Percentiles rank a stretch among this genome's conserved stretches.
Conservation (phyloP, 148 eudicot genomes). For the Rhododendron kiyosumense region DNA sequence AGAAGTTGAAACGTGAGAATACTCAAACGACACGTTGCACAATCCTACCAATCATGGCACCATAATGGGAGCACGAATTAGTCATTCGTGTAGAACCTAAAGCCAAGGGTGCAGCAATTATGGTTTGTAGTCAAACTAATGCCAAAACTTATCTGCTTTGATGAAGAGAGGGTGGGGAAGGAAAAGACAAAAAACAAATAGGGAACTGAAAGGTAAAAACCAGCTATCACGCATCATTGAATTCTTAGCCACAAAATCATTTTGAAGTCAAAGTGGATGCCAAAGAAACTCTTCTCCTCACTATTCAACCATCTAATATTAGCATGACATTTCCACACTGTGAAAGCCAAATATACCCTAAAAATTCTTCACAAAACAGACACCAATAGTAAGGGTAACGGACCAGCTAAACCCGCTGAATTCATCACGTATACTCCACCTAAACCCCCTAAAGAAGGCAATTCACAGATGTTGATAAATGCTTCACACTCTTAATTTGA, state of each 20-base stretch:
- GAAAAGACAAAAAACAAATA: neutral
- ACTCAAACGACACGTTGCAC: neutral
- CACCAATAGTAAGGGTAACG: neutral
- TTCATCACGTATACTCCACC: neutral
- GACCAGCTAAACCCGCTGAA: neutral
- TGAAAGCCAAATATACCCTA: neutral
- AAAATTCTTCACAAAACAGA: neutral
- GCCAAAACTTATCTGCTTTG: neutral
- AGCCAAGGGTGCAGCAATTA: neutral
- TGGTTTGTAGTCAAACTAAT: neutral
- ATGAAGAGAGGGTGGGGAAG: neutral
- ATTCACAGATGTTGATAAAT: neutral
- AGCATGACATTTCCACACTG: neutral
- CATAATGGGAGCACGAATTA: neutral
- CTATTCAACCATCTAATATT: neutral
- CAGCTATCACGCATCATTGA: neutral
- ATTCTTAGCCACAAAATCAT: neutral
- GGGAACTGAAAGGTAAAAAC: neutral
- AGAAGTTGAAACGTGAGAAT: neutral
- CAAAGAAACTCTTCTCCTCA: neutral
- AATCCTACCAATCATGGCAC: neutral
- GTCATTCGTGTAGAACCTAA: neutral
- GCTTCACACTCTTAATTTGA: neutral
- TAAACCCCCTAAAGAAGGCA: neutral
- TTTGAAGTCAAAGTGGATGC: neutral